Conservation (phyloP, 1,284 basidiomycete species). For the Pseudozyma tsukubaensis region DNA sequence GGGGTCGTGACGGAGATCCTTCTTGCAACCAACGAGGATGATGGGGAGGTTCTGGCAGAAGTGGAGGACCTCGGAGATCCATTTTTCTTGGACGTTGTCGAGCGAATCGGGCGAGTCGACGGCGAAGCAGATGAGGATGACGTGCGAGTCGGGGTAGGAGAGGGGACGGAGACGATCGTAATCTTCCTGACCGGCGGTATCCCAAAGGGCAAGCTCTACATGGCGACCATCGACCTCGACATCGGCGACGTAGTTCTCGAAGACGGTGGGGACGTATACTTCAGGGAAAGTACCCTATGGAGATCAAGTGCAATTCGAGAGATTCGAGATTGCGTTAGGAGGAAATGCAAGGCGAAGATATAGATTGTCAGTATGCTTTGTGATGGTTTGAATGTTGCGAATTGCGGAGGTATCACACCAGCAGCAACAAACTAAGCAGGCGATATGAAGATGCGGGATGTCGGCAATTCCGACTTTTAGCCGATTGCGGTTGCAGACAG, state of each 20-base stretch:
- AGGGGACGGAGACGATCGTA: conserved; percentile 73
- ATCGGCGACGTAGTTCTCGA: conserved; percentile 89
- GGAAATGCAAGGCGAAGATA: no score
- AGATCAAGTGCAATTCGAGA: neutral
- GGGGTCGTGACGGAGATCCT: conserved; percentile 68
- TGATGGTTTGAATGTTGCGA: no score
- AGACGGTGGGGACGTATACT: conserved; percentile 92
- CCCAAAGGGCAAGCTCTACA: conserved; percentile 92
- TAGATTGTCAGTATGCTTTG: no score
- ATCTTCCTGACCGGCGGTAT: conserved; percentile 91
- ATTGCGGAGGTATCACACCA: no score
- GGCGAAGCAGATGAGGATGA: conserved; percentile 92
- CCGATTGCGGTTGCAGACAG: no score
- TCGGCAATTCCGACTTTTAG: no score
- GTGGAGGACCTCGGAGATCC: conserved; percentile 93
- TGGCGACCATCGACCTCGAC: conserved; percentile 91
- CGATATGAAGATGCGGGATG: no score
- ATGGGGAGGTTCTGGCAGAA: conserved; percentile 88
- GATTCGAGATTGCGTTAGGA: neutral
- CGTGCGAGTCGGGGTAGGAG: conserved; percentile 90
- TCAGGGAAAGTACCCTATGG: conserved; percentile 85
- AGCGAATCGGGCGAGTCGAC: conserved; percentile 91
- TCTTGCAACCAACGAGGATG: conserved; percentile 93
- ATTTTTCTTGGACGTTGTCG: conserved; percentile 97
- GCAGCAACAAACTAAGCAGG: no score